Base-by-base conservation (phyloP, 306 rosid species). In the Aeschynomene evenia region DNA sequence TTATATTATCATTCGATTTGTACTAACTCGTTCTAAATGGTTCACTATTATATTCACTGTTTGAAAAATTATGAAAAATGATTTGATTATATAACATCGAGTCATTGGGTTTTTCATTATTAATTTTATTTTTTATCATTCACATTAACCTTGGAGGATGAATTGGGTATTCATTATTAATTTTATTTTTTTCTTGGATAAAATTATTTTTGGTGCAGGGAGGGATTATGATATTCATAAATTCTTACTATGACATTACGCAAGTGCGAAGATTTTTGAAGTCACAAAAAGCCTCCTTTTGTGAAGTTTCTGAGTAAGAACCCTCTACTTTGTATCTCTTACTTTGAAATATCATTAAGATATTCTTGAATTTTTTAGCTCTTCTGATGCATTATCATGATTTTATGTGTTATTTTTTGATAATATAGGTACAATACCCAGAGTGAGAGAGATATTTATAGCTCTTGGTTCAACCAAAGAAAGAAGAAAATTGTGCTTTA, bases 231-330 rank as follows among this genome's bases (percentile, higher is more conserved):
- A 54, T 93, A 71, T 93, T 90, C 74, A 84, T 84, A 63, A 93
- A 87, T 80, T 88, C 91, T 19, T 93, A 88, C 90, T 85, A 86
- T 18, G 94, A 90, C 72, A 88, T 85, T 66, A 79, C 88, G 74
- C 88, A 94, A 74, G 45, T 93, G 62, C 84, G 97, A 21, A 88
- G 88, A 66, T 93, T 90, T 80, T 84, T 93, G 46, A 93, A 86
- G 88, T 79, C 90, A 4, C 90, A 88, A 72, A 81, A 87, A 58
- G 89, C 98, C 54, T 90, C 97, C 26, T 93, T 90, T 64, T 93
- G 98, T 75, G n/a, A n/a, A n/a, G n/a, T 82, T 90, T 46, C 90
- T 93, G 98, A 93, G 98, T 93, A 82, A 85, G 98, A 66, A 83
- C 57, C 82, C n/a, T n/a, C 65, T n/a, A n/a, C 51, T 45, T 45